Base-by-base conservation (phyloP, 1,284 basidiomycete species). In the Microbotryum saponariae region DNA sequence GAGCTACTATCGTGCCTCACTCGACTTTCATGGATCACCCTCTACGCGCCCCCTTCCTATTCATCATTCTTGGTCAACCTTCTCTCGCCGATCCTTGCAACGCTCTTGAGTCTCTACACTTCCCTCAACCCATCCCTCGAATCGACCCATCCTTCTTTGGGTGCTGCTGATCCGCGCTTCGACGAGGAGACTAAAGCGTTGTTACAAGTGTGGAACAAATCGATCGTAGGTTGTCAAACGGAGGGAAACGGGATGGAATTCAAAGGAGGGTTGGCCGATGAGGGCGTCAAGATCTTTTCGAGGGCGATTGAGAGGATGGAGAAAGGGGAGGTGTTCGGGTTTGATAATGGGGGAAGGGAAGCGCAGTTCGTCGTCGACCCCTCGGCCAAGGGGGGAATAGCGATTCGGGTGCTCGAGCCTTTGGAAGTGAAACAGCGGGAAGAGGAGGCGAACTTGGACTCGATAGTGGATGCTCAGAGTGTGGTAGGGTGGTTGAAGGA, bases 21-120 rank as follows among this genome's bases (percentile, higher is more conserved):
- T 9, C 77, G 82, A 58, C 79, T 73, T 4, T 67, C 72, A 0
- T 77, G 90, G 27, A 74, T 90, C 4, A 79, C 83, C 7, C 87
- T 89, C 67, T 83, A 85, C 6, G 89, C 91, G 64, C 88, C 89
- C 1, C 57, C 4, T 85, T 87, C 1, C 85, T 88, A 0, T 74
- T 77, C 3, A 79, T 89, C 46, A 6, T 42, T 42, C 37, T 80
- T 88, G 51, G 80, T 84, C 0, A 75, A 77, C 18, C 70, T 91
- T 7, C 74, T 92, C 18, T 82, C 83, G 3, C 86, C 88, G 1
- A 82, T 91, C 51, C 70, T 87, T 0, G 76, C 85, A 0, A 76
- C 82, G 2, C 73, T 93, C 3, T 89, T 89, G 73, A 79, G 83
- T 1, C 78, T 92, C 4, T 75, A 81, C 6, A 79, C 78, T 53